Evolutionary conservation across 2,329 filamentous ascomycete species (phyloP), one percentile per base, ranked within the genome.

Genomic region (Zasmidium citrigriseum): DNA sequence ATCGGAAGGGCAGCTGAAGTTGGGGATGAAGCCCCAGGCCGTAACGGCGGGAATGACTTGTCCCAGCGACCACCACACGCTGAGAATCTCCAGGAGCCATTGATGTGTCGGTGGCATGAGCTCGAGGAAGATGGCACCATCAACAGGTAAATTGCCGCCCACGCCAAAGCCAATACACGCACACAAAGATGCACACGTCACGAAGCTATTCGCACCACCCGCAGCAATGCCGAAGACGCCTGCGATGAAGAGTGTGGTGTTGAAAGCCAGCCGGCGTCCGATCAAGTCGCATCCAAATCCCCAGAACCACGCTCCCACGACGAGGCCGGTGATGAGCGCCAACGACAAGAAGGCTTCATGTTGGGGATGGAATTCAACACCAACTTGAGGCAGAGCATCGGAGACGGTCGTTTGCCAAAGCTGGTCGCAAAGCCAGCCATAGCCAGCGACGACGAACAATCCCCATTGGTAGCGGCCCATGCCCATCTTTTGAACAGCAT

Each of bases 361-460:
- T 64, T 83, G 75, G 55, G 85, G 68, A 4, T 82, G 80, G 69
- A 0, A 83, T 77, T 2, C 85, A 75, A 14, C 81, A 81, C 64
- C 85, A 83, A 0, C 80, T 83, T 62, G 85, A 82, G 2, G 83
- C 82, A 93, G 80, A 1, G 86, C 90, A 41, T 41, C 34, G 4
- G 34, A 41, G 5, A 41, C 34, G 7, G 34, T 41, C 34, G 34
- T 41, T n/a, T 14, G 93, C 81, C 82, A 85, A 48, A 83, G 73
- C 24, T 85, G 69, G 63, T 85, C 83, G 45, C 85, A 74, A 46
- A 83, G 69, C 64, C 83, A 83, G 0, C 81, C 82, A 34, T 82
- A 80, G 45, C 81, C 82, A 59, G 81, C 83, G 0, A 83, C 70
- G 2, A 69, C 63, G 80, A 80, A 83, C 56, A 72, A 69, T 57